Evolutionary conservation across 768 basidiomycete genomes (phyloP).

Genomic region (Austroboletus eburneus): DNA sequence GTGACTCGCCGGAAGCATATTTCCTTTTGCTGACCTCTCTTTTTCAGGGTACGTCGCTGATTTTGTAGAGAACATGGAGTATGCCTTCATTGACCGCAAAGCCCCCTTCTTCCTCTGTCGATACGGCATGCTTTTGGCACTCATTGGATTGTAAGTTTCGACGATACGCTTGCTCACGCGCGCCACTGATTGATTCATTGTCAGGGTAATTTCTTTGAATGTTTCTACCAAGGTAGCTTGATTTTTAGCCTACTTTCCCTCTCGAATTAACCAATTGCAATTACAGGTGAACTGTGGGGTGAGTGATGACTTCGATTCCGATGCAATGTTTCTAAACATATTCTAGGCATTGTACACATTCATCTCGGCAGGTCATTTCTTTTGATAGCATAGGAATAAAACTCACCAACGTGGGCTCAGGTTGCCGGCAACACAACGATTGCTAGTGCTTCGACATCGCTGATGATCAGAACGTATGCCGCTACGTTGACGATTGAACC

Average conservation of each 20-base stretch:
- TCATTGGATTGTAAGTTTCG: slow-evolving; percentile 52
- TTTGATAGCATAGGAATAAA: background rate
- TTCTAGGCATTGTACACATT: slow-evolving; percentile 61
- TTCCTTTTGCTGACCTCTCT: slow-evolving; percentile 3
- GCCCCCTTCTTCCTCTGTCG: slow-evolving; percentile 69
- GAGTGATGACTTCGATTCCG: slow-evolving; percentile 19
- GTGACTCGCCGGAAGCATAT: slow-evolving; percentile 19
- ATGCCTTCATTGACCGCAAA: slow-evolving; percentile 15
- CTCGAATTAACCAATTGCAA: background rate
- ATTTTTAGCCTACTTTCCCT: background rate
- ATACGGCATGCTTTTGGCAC: slow-evolving; percentile 65
- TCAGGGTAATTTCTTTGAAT: slow-evolving; percentile 56
- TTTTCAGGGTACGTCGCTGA: slow-evolving; percentile 13
- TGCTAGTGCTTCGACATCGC: slow-evolving; percentile 41
- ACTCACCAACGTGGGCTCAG: slow-evolving; percentile 8
- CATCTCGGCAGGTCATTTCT: slow-evolving; percentile 48
- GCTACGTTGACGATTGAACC: slow-evolving; percentile 8
- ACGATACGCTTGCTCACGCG: background rate
- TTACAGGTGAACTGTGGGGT: slow-evolving; percentile 57
- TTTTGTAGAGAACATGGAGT: background rate
- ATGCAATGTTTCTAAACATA: slow-evolving; percentile 3
- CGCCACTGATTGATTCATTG: background rate
- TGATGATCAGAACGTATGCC: slow-evolving; percentile 64
- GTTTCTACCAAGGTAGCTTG: slow-evolving; percentile 34
- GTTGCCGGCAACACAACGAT: slow-evolving; percentile 27